Conservation (phyloP, 2,329 filamentous ascomycete genomes). For the Gliomastix tumulicola region DNA sequence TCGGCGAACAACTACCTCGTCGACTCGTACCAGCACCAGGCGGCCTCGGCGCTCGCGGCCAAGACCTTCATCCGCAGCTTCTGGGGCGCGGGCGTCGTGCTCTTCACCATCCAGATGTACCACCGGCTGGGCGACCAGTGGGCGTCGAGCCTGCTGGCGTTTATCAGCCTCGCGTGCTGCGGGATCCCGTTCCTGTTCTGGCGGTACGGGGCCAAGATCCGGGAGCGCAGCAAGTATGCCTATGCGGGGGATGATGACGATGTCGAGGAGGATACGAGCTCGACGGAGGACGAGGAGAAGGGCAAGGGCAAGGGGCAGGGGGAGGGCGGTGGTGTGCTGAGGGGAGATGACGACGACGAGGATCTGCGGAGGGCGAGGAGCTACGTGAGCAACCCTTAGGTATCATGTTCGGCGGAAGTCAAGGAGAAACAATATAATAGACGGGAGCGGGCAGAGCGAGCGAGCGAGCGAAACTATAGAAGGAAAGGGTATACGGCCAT, state of each 20-base stretch:
- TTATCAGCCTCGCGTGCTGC: slow-evolving; percentile 71
- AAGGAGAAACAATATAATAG: too few relatives aligned
- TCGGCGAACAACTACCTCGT: slow-evolving; percentile 68
- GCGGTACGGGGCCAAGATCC: slow-evolving; percentile 65
- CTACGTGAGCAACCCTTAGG: slow-evolving; percentile 38
- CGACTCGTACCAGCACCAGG: slow-evolving; percentile 61
- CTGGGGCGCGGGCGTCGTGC: slow-evolving; percentile 70
- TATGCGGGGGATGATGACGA: slow-evolving; percentile 53
- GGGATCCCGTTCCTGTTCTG: slow-evolving; percentile 80
- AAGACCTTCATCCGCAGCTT: slow-evolving; percentile 76
- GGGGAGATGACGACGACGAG: slow-evolving; percentile 24
- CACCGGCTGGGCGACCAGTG: slow-evolving; percentile 64
- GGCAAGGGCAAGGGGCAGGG: slow-evolving; percentile 10
- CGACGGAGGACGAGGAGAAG: slow-evolving; percentile 27
- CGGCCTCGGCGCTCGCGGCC: slow-evolving; percentile 72
- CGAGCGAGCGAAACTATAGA: too few relatives aligned
- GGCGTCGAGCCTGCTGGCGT: slow-evolving; percentile 66
- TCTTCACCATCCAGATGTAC: slow-evolving; percentile 83
- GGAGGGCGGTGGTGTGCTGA: slow-evolving; percentile 14
- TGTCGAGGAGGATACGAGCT: slow-evolving; percentile 11
- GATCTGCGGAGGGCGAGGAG: slow-evolving; percentile 35
- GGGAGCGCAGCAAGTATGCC: slow-evolving; percentile 64
- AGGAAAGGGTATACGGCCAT: too few relatives aligned
- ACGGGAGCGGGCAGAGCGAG: too few relatives aligned
- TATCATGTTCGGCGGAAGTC: too few relatives aligned